Evolutionary conservation across 2,329 filamentous ascomycete species (phyloP), one percentile per base, ranked within the genome.

Genomic region (Mycosphaerella sp.): DNA sequence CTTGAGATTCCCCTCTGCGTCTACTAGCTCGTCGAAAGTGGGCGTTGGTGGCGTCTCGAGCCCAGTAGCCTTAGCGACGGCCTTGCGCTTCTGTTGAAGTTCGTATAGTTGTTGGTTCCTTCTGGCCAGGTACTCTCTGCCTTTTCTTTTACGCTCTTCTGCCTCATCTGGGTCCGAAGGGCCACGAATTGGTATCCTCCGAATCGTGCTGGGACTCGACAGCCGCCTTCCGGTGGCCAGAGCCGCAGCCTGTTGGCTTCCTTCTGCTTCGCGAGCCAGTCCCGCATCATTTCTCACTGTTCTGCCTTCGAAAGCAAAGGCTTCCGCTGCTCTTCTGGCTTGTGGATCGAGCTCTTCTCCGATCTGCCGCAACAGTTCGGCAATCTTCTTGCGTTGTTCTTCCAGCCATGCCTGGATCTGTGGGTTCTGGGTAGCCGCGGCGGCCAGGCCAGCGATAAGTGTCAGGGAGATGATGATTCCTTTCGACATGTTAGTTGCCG

Each of bases 391-490:
- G 41, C 81, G 77, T 49, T 79, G 80, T 50, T 78, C 74, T 50
- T 80, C 74, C 47, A 84, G 68, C 81, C 81, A 84, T 74, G 76
- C 72, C 65, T 79, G 74, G 52, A 84, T 73, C 62, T 83, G 77
- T 0, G 81, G 81, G 36, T 77, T 82, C 64, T 84, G 79, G 66
- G 83, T 82, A 41, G 82, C 75, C 46, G 81, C 81, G 44, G 83
- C 75, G 10, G 80, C 78, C 14, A 81, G 79, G 54, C 81, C 81
- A 46, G 83, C 75, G 50, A 84, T 71, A 36, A 84, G 73, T 39
- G 78, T 78, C 56, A 81, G 75, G 42, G 79, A 79, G 59, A 84
- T 77, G 56, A 85, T 79, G 57, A 83, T 74, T 63, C 80, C 81
- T 84, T 21, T 41, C n/a, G 37, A 27, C 42, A 54, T 59, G 47